A percentile compares a stretch with the other conserved stretches of the same genome.
phyloP scores from a whole-genome alignment of 202 grass and related monocot species.

The Hordeum pubiflorum region DNA sequence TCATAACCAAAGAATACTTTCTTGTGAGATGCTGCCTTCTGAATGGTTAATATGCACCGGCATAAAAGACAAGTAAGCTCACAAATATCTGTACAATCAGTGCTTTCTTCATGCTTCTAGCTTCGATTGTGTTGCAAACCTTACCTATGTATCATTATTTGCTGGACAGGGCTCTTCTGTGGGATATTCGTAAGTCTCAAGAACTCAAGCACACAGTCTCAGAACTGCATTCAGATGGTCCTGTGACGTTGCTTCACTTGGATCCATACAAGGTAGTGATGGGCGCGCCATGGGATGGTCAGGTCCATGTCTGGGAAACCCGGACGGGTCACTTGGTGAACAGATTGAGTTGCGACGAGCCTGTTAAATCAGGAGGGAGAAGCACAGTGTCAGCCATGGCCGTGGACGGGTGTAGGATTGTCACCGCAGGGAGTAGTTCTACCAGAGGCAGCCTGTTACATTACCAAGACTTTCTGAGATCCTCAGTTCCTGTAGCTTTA shows the following conservation, averaged over 20 bases:
- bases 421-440: conserved; percentile 26
- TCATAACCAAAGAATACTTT: conserved; percentile 44
- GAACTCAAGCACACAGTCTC: conserved; percentile 34
- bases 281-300: conserved; percentile 32
- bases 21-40: conserved; percentile 69
- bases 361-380: neutral
- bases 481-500: conserved; percentile 35
- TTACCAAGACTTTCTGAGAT: conserved; percentile 56
- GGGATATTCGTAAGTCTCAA: conserved; percentile 78
- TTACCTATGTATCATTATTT: conserved; percentile 17
- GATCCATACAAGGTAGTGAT: conserved; percentile 79
- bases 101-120: neutral
- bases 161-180: conserved; percentile 59
- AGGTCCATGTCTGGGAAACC: conserved; percentile 60
- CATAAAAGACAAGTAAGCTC: conserved; percentile 62
- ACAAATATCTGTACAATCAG: neutral
- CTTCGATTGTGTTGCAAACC: neutral
- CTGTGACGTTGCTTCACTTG: conserved; percentile 64
- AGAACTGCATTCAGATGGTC: conserved; percentile 61
- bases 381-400: conserved; percentile 49
- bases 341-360: conserved; percentile 38
- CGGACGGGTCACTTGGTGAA: conserved; percentile 34
- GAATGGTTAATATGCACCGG: conserved; percentile 80
- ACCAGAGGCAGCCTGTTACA: conserved; percentile 26
- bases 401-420: conserved; percentile 59